phyloP scores from a whole-genome alignment of 768 basidiomycete species.

The Rhodotorula sphaerocarpa region DNA sequence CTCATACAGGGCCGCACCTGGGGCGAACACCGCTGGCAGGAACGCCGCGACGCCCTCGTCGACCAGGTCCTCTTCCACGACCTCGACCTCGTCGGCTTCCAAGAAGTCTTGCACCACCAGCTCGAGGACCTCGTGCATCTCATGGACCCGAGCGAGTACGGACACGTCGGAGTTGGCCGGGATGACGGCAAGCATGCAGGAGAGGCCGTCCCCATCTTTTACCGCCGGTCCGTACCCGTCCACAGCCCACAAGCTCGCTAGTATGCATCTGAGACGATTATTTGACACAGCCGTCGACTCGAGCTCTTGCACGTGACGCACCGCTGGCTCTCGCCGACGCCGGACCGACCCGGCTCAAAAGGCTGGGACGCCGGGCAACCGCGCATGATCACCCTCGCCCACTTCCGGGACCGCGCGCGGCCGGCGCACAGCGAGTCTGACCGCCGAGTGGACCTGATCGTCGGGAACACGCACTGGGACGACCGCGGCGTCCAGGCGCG shows the following conservation, averaged over 20 bases:
- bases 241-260: no score
- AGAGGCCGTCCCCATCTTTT: conserved; percentile 35
- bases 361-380: conserved; percentile 44
- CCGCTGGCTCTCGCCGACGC: conserved; percentile 44
- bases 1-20: neutral
- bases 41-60: conserved; percentile 17
- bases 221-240: conserved; percentile 18
- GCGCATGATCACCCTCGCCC: conserved; percentile 41
- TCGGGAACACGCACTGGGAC: conserved; percentile 44
- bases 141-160: conserved; percentile 15
- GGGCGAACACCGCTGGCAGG: conserved; percentile 17
- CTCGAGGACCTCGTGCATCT: conserved; percentile 14
- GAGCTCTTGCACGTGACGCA: conserved; percentile 35
- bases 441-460: conserved; percentile 32
- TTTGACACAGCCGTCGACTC: conserved; percentile 32
- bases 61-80: conserved; percentile 31
- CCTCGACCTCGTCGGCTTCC: conserved; percentile 33
- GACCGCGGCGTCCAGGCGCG: conserved; percentile 40
- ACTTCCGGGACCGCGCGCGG: conserved; percentile 16
- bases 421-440: no score
- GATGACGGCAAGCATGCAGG: conserved; percentile 12
- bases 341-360: conserved; percentile 40
- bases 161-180: conserved; percentile 27
- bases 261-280: no score
- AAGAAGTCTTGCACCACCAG: conserved; percentile 35